Base-by-base conservation (phyloP, 2,329 filamentous ascomycete species). In the Coleophoma cylindrospora region DNA sequence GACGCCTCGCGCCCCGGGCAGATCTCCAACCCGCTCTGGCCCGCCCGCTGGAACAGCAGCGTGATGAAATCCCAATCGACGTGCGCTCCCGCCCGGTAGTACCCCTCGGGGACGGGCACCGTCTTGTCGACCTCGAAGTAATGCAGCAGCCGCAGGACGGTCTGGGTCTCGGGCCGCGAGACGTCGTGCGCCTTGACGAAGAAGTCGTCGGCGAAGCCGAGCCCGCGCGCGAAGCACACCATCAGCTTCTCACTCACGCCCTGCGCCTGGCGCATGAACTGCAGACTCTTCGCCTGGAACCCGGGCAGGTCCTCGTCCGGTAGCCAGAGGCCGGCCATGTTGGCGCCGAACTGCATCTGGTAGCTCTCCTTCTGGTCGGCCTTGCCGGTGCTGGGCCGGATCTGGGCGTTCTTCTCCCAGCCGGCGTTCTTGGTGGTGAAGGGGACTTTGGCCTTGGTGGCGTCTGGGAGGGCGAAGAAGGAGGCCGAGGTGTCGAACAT, bases 61-160 rank as follows among this genome's bases (percentile, higher is more conserved):
- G 82, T 85, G 19, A 85, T 55, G 50, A 84, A 75, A 52, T 76
- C 80, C 78, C 80, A 86, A 61, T 85, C 83, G 0, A 78, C 77
- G 60, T 86, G 82, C 11, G 81, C 77, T 15, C 83, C 83, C 0
- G 81, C 81, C 22, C 83, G 73, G 60, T 80, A 76, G 57, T 76
- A 81, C 0, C 70, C 70, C n/a, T 71, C 66, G 7, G 67, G 65
- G 14, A 67, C 60, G 4, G 67, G 63, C 6, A 54, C 41, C 19
- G 50, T 22, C 41, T 54, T 68, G 58, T 64, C 70, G 34, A 74
- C 61, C 4, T 68, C 69, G 51, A 76, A 79, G 61, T 85, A 85
- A 60, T 83, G 79, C 17, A 86, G 64, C n/a, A 82, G 61, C 6
- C 78, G 67, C 45, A 77, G 68, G 1, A 78, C 76, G 3, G 75